phyloP scores from a whole-genome alignment of 2,329 filamentous ascomycete species.

The Huntiella decipiens region DNA sequence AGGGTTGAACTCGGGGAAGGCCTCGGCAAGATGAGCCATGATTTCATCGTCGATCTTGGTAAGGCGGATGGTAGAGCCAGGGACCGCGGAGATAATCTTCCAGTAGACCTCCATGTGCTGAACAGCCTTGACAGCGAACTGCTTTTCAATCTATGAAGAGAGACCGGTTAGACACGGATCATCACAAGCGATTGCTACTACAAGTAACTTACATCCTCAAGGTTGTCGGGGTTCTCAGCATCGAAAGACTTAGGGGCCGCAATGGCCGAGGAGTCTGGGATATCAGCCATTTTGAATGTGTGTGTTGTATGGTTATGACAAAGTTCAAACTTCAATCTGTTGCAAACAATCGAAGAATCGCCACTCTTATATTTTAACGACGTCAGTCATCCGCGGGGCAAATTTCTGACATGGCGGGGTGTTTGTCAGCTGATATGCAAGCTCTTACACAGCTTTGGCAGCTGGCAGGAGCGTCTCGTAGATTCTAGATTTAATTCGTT shows the following conservation, averaged over 20 bases:
- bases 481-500: no score
- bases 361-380: not conserved
- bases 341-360: not conserved
- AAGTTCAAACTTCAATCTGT: not conserved
- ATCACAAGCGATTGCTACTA: not conserved
- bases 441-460: not conserved
- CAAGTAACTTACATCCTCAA: conserved; percentile 30
- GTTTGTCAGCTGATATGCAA: not conserved
- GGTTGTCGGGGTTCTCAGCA: conserved; percentile 34
- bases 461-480: not conserved
- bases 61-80: conserved; percentile 70
- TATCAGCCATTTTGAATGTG: conserved; percentile 7
- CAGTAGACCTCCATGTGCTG: conserved; percentile 97
- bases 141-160: conserved; percentile 69
- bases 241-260: conserved; percentile 24
- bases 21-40: conserved; percentile 64
- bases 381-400: conserved; percentile 8
- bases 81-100: conserved; percentile 79
- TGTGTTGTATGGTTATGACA: not conserved
- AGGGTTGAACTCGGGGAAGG: conserved; percentile 87
- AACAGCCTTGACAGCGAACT: conserved; percentile 95
- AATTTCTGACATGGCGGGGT: conserved; percentile 7
- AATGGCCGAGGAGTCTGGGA: conserved; percentile 5
- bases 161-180: not conserved
- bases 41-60: conserved; percentile 95